phyloP scores from a whole-genome alignment of 2,329 filamentous ascomycete genomes.

The Colletotrichum lentis region DNA sequence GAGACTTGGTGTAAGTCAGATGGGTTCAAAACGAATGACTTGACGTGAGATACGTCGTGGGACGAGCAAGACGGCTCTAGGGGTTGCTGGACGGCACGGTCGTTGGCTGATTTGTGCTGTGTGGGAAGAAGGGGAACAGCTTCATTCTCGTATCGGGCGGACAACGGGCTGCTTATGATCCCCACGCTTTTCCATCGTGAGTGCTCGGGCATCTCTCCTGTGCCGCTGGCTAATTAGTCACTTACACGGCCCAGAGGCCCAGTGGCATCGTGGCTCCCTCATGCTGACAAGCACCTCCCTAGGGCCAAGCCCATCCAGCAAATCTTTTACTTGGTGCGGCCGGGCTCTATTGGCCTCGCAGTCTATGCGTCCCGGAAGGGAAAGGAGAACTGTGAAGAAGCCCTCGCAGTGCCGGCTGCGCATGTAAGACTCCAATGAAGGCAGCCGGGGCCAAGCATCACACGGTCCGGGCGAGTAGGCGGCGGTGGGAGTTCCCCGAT shows the following conservation, averaged over 20 bases:
- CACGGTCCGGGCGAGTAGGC: slow-evolving; percentile 22
- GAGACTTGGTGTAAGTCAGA: slow-evolving; percentile 38
- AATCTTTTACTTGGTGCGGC: neutral
- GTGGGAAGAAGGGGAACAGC: slow-evolving; percentile 8
- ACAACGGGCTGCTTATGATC: slow-evolving; percentile 30
- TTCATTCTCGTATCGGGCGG: neutral
- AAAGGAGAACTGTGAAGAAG: slow-evolving; percentile 6
- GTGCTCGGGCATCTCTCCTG: neutral
- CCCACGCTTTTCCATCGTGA: neutral
- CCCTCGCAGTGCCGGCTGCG: slow-evolving; percentile 8
- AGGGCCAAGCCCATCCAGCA: neutral
- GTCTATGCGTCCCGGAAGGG: slow-evolving; percentile 11
- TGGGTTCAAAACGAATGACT: slow-evolving; percentile 47
- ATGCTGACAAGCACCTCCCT: neutral
- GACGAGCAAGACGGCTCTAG: slow-evolving; percentile 48
- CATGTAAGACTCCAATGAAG: slow-evolving; percentile 12
- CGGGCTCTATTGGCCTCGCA: neutral
- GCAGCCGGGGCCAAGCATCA: slow-evolving; percentile 18
- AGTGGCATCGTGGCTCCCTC: neutral
- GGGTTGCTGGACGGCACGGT: slow-evolving; percentile 30
- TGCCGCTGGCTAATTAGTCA: neutral
- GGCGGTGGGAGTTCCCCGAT: slow-evolving; percentile 9
- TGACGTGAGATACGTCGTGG: slow-evolving; percentile 57
- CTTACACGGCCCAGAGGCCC: slow-evolving; percentile 7
- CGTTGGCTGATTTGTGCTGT: slow-evolving; percentile 23